Percentiles rank a stretch among this genome's conserved stretches.
Conservation (phyloP, 2,329 filamentous ascomycete genomes). For the Fusarium lyarnte region DNA sequence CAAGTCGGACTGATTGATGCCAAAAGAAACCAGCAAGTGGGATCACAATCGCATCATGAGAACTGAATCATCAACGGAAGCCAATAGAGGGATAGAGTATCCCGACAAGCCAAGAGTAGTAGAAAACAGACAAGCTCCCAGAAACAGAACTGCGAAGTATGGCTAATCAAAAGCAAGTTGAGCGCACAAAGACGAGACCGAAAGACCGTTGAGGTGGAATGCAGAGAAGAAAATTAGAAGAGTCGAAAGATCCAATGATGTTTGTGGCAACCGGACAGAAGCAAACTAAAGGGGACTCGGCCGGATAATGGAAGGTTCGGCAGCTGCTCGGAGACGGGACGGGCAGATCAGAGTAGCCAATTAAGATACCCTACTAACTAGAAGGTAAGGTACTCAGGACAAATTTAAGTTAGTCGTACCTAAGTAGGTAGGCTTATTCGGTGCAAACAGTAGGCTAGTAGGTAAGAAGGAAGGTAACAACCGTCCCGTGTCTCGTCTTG, state of each 20-base stretch:
- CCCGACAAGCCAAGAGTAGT: background rate
- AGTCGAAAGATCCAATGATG: slow-evolving; percentile 25
- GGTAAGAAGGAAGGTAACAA: background rate
- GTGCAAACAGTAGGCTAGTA: background rate
- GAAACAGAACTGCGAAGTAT: background rate
- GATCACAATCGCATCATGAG: slow-evolving; percentile 43
- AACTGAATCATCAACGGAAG: slow-evolving; percentile 21
- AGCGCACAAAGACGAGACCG: background rate
- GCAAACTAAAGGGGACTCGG: slow-evolving; percentile 38
- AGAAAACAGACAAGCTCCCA: background rate
- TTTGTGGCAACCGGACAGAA: slow-evolving; percentile 20
- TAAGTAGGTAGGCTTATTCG: background rate
- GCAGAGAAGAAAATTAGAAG: slow-evolving; percentile 17
- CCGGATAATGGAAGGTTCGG: slow-evolving; percentile 35
- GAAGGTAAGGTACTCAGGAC: background rate
- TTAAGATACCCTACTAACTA: background rate
- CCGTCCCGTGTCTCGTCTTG: background rate
- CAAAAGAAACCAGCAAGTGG: slow-evolving; percentile 4
- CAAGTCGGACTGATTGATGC: background rate
- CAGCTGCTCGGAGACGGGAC: slow-evolving; percentile 20
- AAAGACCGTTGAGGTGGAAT: slow-evolving; percentile 22
- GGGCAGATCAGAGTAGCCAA: background rate
- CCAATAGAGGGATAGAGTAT: background rate
- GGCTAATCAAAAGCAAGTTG: slow-evolving; percentile 4
- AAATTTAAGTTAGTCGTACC: background rate